Evolutionary conservation across 495 filamentous ascomycete genomes (phyloP), one percentile per base, ranked within the genome.

Genomic region (Hypoxylon subgilvum): DNA sequence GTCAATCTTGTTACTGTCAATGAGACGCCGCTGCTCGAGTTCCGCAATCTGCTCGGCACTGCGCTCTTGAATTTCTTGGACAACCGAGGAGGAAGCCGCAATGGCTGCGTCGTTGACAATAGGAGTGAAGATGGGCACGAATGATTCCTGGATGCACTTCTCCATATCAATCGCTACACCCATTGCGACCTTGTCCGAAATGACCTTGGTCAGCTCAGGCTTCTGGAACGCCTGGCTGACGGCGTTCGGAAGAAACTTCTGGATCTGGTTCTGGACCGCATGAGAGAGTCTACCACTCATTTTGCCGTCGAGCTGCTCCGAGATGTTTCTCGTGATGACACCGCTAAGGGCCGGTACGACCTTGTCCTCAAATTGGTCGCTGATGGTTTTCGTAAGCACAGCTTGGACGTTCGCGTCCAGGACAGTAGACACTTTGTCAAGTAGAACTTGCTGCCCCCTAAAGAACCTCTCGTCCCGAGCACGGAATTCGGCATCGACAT

Each of bases 401-500:
- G 86, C 82, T 69, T 97, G 91, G 22, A 95, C 89, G 57, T 97
- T 97, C 38, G 94, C 87, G 14, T 90, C 88, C 14, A 99, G 78
- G 9, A 94, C 93, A 44, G 82, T 86, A 1, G 91, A 94, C 6
- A 99, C 89, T 35, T 96, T 79, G 16, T 90, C 88, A 44, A 99
- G 81, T 25, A 99, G 62, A 9, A 73, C 58, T 7, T 71, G 73
- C 55, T 79, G 76, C 49, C 73, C 77, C 51, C 63, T 69, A 50
- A 73, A 72, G 49, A 72, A 76, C 7, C 60, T 69, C 12, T 75
- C 67, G 28, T 73, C 70, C 2, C 74, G 69, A 22, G 58, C 58
- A 46, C 71, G 70, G 30, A 72, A 68, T 18, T 69, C 66, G 2
- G 58, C 60, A 59, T 72, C 69, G 49, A 78, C 65, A 51, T 74